Conservation (phyloP, 345 rosid genomes). For the Hibiscus mutabilis region DNA sequence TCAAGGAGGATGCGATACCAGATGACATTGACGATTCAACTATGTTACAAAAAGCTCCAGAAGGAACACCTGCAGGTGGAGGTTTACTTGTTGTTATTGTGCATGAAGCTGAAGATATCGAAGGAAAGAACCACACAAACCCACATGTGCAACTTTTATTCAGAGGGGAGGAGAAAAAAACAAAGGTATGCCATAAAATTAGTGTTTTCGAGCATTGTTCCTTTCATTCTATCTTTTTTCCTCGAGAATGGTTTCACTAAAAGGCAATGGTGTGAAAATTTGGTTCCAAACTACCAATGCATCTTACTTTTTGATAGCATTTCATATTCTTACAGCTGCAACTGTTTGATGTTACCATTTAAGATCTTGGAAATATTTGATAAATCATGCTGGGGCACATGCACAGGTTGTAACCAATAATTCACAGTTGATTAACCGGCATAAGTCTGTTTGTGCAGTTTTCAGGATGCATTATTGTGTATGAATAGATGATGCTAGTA, state of each 20-base stretch:
- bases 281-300: background rate
- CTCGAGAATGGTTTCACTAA: background rate
- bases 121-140: conserved; percentile 90
- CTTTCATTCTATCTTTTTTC: background rate
- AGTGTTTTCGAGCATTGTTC: background rate
- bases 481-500: background rate
- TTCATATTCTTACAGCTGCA: background rate
- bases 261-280: background rate
- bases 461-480: background rate
- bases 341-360: background rate
- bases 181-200: conserved; percentile 48
- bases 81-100: conserved; percentile 75
- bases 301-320: background rate
- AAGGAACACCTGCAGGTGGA: conserved; percentile 79
- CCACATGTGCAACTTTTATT: conserved; percentile 69
- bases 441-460: background rate
- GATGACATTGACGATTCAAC: conserved; percentile 38
- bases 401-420: background rate
- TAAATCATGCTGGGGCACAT: background rate
- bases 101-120: conserved; percentile 89
- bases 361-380: background rate
- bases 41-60: conserved; percentile 76
- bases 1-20: conserved; percentile 49
- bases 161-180: conserved; percentile 79
- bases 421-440: background rate